Percentiles rank a stretch among this genome's conserved stretches.
phyloP scores from a whole-genome alignment of 352 stramenopile species.

The Globisporangium perplexum region DNA sequence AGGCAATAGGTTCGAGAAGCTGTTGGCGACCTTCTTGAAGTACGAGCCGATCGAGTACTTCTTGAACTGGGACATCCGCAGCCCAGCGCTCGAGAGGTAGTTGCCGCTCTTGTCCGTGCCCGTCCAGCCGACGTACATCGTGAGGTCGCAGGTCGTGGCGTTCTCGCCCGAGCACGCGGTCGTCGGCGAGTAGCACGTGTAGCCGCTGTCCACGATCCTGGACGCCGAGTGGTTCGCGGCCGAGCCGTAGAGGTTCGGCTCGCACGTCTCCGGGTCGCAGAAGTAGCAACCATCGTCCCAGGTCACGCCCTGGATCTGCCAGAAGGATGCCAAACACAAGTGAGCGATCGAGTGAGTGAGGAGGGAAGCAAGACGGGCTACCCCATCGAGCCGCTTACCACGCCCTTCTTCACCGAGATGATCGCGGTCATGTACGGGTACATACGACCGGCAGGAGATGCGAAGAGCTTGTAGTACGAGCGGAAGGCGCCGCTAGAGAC shows the following conservation, averaged over 20 bases:
- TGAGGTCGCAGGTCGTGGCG: slow-evolving; percentile 53
- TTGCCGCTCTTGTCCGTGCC: slow-evolving; percentile 74
- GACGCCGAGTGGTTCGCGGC: slow-evolving; percentile 40
- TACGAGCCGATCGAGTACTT: slow-evolving; percentile 81
- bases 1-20: slow-evolving; percentile 40
- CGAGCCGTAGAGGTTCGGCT: slow-evolving; percentile 60
- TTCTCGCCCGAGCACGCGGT: slow-evolving; percentile 33
- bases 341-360: not conserved
- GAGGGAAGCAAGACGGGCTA: too few species aligned
- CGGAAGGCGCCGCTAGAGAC: slow-evolving; percentile 64
- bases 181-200: slow-evolving; percentile 56
- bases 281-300: slow-evolving; percentile 85
- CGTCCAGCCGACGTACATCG: slow-evolving; percentile 76
- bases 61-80: slow-evolving; percentile 80
- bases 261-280: slow-evolving; percentile 45
- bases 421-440: slow-evolving; percentile 77
- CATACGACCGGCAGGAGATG: slow-evolving; percentile 30
- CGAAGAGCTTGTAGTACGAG: slow-evolving; percentile 73
- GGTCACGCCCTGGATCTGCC: slow-evolving; percentile 57
- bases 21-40: slow-evolving; percentile 55
- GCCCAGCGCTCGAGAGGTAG: slow-evolving; percentile 66
- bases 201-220: slow-evolving; percentile 38
- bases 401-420: slow-evolving; percentile 73
- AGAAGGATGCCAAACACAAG: not conserved
- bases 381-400: slow-evolving; percentile 11